phyloP scores from a whole-genome alignment of 148 eudicot species.

The Rhododendron ovatum region DNA sequence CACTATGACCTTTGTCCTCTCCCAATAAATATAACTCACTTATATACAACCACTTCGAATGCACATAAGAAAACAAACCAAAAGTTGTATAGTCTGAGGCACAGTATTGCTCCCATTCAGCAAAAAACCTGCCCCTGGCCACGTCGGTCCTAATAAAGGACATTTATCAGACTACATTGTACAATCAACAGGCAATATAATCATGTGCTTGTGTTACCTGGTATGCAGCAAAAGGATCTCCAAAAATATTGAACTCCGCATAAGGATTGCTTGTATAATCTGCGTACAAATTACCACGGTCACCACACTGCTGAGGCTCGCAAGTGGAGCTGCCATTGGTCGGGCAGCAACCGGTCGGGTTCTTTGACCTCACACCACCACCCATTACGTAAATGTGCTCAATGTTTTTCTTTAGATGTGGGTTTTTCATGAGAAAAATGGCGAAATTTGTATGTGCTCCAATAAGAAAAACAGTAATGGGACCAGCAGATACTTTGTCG shows the following conservation, averaged over 20 bases:
- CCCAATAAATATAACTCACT: background rate
- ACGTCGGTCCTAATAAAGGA: background rate
- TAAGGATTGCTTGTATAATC: slow-evolving; percentile 69
- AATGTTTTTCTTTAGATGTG: slow-evolving; percentile 73
- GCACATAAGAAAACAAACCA: background rate
- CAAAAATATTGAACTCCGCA: slow-evolving; percentile 82
- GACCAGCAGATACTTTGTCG: slow-evolving; percentile 62
- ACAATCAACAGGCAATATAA: background rate
- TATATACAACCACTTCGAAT: background rate
- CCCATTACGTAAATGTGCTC: slow-evolving; percentile 80
- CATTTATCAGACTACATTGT: background rate
- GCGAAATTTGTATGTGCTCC: slow-evolving; percentile 78
- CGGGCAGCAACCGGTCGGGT: slow-evolving; percentile 77
- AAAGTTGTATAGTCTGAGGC: background rate
- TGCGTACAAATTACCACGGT: slow-evolving; percentile 62
- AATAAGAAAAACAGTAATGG: slow-evolving; percentile 56
- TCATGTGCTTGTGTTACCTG: slow-evolving; percentile 39
- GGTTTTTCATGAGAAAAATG: slow-evolving; percentile 71
- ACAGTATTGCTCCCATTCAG: background rate
- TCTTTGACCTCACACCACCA: slow-evolving; percentile 66
- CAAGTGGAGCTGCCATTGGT: slow-evolving; percentile 39
- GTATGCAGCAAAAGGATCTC: slow-evolving; percentile 93
- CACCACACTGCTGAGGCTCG: slow-evolving; percentile 56
- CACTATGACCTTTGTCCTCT: background rate
- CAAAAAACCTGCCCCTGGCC: background rate